phyloP scores from a whole-genome alignment of 441 rosid species.

The Euphorbia celastroides region DNA sequence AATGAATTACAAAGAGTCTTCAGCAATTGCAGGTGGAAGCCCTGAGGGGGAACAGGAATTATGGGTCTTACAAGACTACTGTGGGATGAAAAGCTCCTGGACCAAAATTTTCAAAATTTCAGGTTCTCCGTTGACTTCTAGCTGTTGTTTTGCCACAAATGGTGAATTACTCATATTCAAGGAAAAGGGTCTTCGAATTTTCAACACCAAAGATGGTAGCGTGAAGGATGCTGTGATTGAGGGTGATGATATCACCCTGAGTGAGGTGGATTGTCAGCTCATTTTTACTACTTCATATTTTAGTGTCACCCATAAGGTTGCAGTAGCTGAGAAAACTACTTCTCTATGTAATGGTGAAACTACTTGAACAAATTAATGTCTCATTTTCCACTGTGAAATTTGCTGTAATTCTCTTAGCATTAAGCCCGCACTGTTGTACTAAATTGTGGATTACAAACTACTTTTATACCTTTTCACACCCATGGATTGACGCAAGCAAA shows the following conservation, averaged over 20 bases:
- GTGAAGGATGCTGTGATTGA: background rate
- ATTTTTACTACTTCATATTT: no score
- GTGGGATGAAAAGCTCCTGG: constrained; percentile 1
- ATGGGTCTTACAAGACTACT: background rate
- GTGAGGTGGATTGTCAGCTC: no score
- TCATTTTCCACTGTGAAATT: no score
- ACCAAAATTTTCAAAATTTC: background rate
- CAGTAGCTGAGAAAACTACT: no score
- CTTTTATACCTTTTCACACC: no score
- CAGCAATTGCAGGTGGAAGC: background rate
- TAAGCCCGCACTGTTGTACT: no score
- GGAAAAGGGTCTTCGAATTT: background rate
- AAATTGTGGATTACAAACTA: no score
- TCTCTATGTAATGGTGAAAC: no score
- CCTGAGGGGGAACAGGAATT: background rate
- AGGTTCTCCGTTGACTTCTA: background rate
- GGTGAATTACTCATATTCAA: background rate
- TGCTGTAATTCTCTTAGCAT: no score
- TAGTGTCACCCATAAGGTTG: no score
- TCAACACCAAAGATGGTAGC: background rate
- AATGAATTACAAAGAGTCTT: background rate
- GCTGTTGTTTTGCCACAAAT: background rate
- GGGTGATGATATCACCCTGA: background rate
- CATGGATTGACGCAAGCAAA: no score
- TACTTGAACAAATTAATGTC: no score